Evolutionary conservation across 495 filamentous ascomycete genomes (phyloP).

Genomic region (Hypoxylon fragiforme): DNA sequence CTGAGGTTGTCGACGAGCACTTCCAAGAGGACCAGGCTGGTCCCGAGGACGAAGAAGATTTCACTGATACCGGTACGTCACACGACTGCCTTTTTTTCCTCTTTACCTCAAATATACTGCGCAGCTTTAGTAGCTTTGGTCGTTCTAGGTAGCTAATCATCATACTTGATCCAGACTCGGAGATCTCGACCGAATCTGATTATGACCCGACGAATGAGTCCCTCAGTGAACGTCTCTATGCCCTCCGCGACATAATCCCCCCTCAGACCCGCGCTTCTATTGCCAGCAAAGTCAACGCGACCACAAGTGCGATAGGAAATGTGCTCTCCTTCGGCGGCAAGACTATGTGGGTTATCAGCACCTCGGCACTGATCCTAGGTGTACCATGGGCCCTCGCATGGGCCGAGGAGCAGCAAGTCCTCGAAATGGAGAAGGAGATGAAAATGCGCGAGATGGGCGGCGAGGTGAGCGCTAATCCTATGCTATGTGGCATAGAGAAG

Average conservation of each 20-base stretch:
- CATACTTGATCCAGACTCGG: constrained; percentile 55
- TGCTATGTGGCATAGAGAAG: background rate
- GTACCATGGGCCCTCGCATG: constrained; percentile 92
- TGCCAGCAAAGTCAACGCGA: constrained; percentile 58
- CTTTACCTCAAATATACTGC: too few species aligned
- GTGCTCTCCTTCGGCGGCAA: constrained; percentile 75
- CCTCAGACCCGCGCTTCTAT: constrained; percentile 76
- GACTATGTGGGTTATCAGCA: constrained; percentile 83
- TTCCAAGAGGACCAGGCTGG: constrained; percentile 76
- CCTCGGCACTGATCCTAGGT: constrained; percentile 82
- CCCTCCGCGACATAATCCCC: constrained; percentile 90
- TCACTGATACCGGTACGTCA: constrained; percentile 80
- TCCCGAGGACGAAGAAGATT: constrained; percentile 80
- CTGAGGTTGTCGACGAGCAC: constrained; percentile 94
- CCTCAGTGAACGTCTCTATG: constrained; percentile 76
- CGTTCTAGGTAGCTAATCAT: constrained; percentile 25
- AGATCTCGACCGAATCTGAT: constrained; percentile 63
- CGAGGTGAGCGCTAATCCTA: constrained; percentile 33
- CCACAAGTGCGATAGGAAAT: constrained; percentile 53
- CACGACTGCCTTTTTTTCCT: constrained; percentile 9
- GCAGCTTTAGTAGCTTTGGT: too few species aligned
- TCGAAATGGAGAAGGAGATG: constrained; percentile 97
- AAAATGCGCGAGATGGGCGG: constrained; percentile 78
- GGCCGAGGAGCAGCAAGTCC: constrained; percentile 91
- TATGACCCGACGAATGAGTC: constrained; percentile 60